These are phyloP conservation scores for Leishmania tropica DNA, from an alignment of 208 protist genomes.

Conservation along the genomic window DNA sequence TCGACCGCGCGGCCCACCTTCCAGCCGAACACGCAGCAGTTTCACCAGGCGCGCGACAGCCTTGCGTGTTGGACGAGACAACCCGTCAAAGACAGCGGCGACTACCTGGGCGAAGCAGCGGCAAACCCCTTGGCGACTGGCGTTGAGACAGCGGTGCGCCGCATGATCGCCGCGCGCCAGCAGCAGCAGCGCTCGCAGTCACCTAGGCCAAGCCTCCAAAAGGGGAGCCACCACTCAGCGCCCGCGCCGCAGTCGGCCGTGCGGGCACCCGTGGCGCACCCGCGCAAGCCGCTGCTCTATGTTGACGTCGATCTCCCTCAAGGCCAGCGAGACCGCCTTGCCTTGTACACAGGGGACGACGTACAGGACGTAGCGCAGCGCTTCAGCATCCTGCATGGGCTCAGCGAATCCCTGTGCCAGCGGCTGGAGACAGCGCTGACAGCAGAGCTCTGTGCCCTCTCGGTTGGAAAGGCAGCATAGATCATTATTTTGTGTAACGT, in stretches of 20 bases:
- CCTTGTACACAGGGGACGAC: conserved; percentile 19
- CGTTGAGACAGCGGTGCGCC: conserved; percentile 57
- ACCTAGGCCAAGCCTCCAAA: neutral
- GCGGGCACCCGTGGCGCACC: neutral
- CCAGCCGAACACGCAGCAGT: conserved; percentile 19
- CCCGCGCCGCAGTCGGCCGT: neutral
- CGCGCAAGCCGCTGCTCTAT: conserved; percentile 22
- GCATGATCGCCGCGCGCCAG: conserved; percentile 46
- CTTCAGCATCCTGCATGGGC: conserved; percentile 22
- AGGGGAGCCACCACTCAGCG: neutral
- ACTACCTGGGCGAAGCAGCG: neutral
- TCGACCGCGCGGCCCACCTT: neutral
- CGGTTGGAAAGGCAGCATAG: neutral
- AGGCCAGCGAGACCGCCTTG: conserved; percentile 14
- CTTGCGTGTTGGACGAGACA: conserved; percentile 24
- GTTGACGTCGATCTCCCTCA: conserved; percentile 30
- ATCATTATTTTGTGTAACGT: neutral
- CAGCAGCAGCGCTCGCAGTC: conserved; percentile 10
- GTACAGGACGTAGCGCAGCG: conserved; percentile 7
- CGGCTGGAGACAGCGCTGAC: conserved; percentile 29
- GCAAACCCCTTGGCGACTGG: conserved; percentile 12
- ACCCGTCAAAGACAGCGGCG: conserved; percentile 8
- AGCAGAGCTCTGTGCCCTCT: conserved; percentile 2
- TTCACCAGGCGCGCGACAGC: conserved; percentile 25
- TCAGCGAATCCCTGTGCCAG: conserved; percentile 6